These are phyloP conservation scores for Zygosaccharomyces kombuchaensis DNA, from an alignment of 805 yeast species.

Conservation along the genomic window DNA sequence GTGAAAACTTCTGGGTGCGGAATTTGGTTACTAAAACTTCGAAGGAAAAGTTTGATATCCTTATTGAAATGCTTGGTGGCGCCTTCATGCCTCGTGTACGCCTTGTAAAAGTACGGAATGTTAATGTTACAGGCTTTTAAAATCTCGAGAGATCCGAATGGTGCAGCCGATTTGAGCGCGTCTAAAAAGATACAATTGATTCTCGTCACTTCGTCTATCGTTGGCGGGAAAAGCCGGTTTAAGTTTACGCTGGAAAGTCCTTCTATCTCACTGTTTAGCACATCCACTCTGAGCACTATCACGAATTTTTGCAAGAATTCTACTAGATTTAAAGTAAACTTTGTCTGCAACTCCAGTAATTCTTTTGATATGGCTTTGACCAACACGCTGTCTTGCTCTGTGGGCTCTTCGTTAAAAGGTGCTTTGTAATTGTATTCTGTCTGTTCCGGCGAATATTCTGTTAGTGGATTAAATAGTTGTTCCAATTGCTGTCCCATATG, in stretches of 20 bases:
- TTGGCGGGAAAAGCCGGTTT: slow-evolving; percentile 85
- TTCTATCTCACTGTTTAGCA: slow-evolving; percentile 50
- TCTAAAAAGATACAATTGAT: slow-evolving; percentile 82
- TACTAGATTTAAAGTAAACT: slow-evolving; percentile 66
- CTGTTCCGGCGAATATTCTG: slow-evolving; percentile 89
- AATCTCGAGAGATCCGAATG: slow-evolving; percentile 70
- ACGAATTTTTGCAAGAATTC: slow-evolving; percentile 72
- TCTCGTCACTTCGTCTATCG: slow-evolving; percentile 89
- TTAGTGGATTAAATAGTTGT: slow-evolving; percentile 80
- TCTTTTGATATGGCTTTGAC: slow-evolving; percentile 60
- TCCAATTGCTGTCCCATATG: slow-evolving; percentile 82
- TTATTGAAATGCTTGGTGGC: slow-evolving; percentile 65
- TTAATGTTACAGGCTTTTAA: slow-evolving; percentile 76
- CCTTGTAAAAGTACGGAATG: slow-evolving; percentile 86
- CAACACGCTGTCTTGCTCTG: slow-evolving; percentile 24
- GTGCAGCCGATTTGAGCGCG: slow-evolving; percentile 60
- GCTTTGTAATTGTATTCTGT: slow-evolving; percentile 67
- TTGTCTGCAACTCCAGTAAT: slow-evolving; percentile 64
- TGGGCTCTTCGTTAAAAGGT: slow-evolving; percentile 38
- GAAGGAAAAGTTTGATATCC: slow-evolving; percentile 42
- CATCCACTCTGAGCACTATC: slow-evolving; percentile 70
- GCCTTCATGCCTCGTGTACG: slow-evolving; percentile 91
- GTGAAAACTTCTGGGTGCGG: slow-evolving; percentile 38
- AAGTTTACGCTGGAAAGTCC: slow-evolving; percentile 58
- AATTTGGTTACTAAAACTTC: slow-evolving; percentile 30